phyloP scores from a whole-genome alignment of 257 asterid genomes.

The Solanum chiquidenum region DNA sequence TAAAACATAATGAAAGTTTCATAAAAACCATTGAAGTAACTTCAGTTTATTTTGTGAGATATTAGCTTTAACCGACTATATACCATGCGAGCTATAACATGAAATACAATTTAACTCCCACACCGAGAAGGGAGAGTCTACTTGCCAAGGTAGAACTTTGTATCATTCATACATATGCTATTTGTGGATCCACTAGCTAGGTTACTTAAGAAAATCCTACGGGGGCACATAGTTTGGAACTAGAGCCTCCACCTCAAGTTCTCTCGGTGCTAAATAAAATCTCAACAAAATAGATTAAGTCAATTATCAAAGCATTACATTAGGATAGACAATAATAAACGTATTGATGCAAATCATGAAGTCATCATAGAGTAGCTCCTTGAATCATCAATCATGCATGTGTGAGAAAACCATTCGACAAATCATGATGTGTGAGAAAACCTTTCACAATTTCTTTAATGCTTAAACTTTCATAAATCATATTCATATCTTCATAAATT shows the following conservation, averaged over 20 bases:
- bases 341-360: no score
- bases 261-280: neutral
- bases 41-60: no score
- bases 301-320: neutral
- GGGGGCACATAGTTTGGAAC: neutral
- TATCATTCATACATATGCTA: neutral
- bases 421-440: neutral
- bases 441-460: neutral
- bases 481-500: no score
- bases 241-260: neutral
- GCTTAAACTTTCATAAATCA: neutral
- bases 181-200: neutral
- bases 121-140: neutral
- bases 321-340: neutral
- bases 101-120: neutral
- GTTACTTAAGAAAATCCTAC: neutral
- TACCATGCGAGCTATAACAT: neutral
- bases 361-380: neutral
- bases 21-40: neutral
- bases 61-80: neutral
- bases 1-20: neutral
- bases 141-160: neutral
- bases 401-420: neutral
- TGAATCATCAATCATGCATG: neutral
- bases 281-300: neutral